These are phyloP conservation scores for Dichotomocladium elegans DNA, from an alignment of 371 early-diverging fungal genomes.

Conservation along the genomic window DNA sequence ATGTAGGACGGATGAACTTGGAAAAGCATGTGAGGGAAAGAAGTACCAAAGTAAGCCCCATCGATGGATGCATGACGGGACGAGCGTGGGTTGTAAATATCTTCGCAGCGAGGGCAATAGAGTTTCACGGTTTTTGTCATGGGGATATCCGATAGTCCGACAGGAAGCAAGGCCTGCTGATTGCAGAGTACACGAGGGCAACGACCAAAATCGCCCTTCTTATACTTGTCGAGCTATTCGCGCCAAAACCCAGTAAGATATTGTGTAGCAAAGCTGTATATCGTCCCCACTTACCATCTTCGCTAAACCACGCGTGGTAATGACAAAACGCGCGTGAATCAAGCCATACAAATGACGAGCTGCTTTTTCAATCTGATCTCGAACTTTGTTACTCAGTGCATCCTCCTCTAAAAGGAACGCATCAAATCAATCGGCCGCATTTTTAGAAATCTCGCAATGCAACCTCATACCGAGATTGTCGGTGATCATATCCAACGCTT, in stretches of 20 bases:
- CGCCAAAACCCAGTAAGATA: too few species aligned
- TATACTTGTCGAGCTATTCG: slow-evolving; percentile 76
- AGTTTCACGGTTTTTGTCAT: slow-evolving; percentile 82
- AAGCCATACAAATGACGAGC: slow-evolving; percentile 89
- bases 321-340: slow-evolving; percentile 91
- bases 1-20: slow-evolving; percentile 84
- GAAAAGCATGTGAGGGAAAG: slow-evolving; percentile 96
- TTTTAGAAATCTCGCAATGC: background rate
- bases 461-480: slow-evolving; percentile 62
- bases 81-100: slow-evolving; percentile 91
- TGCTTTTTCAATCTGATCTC: slow-evolving; percentile 69
- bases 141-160: slow-evolving; percentile 86
- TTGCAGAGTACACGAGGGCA: slow-evolving; percentile 94
- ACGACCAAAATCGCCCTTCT: slow-evolving; percentile 88
- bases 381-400: slow-evolving; percentile 60
- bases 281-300: slow-evolving; percentile 82
- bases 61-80: slow-evolving; percentile 81
- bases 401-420: slow-evolving; percentile 49
- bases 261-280: too few species aligned
- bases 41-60: slow-evolving; percentile 97
- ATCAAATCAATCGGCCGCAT: background rate
- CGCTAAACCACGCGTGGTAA: slow-evolving; percentile 82
- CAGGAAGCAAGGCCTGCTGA: slow-evolving; percentile 80
- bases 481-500: slow-evolving; percentile 91
- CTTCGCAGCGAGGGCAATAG: slow-evolving; percentile 92